Evolutionary conservation across 768 basidiomycete genomes (phyloP), one percentile per base, ranked within the genome.

Genomic region (Lactarius tabidus): DNA sequence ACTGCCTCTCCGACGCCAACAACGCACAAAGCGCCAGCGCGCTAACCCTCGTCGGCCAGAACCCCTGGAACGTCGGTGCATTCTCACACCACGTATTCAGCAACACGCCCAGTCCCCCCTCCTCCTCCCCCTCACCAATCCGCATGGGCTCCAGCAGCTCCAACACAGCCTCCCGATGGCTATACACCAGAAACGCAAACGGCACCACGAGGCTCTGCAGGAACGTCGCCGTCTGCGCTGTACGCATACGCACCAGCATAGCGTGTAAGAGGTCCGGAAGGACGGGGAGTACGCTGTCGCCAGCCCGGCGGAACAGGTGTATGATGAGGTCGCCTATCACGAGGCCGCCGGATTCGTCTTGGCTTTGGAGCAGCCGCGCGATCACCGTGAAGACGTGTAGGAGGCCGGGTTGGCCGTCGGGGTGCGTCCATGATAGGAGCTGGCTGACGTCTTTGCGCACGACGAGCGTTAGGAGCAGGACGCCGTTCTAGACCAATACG

Each of bases 321-420:
- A 98, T 91, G 72, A 99, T 91, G 51, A 99, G 80, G 72, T 98
- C 96, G 23, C 97, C 97, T 55, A 98, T 89, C 59, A 91, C 89
- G 26, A 98, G 83, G 12, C 95, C 96, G 45, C 91, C 94, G 0
- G 95, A 90, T 75, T 99, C 97, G 67, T 94, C 91, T 67, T 91
- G 85, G 65, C 80, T 84, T 63, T 86, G 83, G 31, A 99, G 79
- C 53, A 91, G 83, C 67, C 84, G 86, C 31, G 89, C 92, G 39
- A 98, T 85, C 48, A 97, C 78, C 15, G 81, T 80, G 54, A 98
- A 80, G 18, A 91, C 82, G 65, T 86, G 81, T 39, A 89, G 85
- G 12, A 98, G 82, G 17, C 96, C 96, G 31, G 83, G 83, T 67
- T 86, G 83, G 26, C 90, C 88, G 52, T 80, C 79, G 0, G 77